phyloP scores from a whole-genome alignment of 768 basidiomycete genomes.

The Rhodotorula sphaerocarpa region DNA sequence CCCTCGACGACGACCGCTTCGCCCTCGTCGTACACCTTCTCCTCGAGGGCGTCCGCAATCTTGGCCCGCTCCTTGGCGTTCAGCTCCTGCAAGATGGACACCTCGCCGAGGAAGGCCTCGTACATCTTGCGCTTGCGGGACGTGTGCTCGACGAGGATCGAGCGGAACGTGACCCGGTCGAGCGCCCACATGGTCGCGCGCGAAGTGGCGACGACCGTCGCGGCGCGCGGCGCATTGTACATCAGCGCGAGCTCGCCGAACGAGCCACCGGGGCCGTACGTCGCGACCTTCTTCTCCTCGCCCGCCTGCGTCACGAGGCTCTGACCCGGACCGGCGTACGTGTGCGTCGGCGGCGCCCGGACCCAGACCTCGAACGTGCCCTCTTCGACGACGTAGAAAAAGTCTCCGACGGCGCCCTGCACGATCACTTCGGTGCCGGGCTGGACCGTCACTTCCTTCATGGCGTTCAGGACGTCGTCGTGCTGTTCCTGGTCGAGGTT shows the following conservation, averaged over 20 bases:
- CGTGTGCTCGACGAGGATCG: constrained; percentile 88
- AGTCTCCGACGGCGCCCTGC: constrained; percentile 94
- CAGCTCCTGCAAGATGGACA: constrained; percentile 75
- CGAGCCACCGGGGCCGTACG: constrained; percentile 72
- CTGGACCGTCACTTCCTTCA: constrained; percentile 72
- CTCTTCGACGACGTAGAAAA: constrained; percentile 91
- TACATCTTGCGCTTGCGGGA: constrained; percentile 89
- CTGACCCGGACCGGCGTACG: constrained; percentile 36
- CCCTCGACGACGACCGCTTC: constrained; percentile 83
- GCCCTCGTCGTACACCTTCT: constrained; percentile 69
- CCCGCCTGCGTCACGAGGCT: constrained; percentile 46
- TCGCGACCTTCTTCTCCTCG: constrained; percentile 53
- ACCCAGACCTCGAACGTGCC: constrained; percentile 74
- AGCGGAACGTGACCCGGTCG: constrained; percentile 96
- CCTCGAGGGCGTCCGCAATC: constrained; percentile 89
- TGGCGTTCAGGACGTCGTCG: constrained; percentile 82
- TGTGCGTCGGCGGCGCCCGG: constrained; percentile 36
- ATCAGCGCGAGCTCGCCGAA: constrained; percentile 96
- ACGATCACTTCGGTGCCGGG: constrained; percentile 83
- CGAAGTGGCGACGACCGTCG: constrained; percentile 79
- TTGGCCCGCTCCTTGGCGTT: constrained; percentile 86
- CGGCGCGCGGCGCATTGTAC: constrained; percentile 94
- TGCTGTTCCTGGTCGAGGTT: constrained; percentile 96
- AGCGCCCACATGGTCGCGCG: constrained; percentile 77
- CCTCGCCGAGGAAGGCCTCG: constrained; percentile 87